phyloP scores from a whole-genome alignment of 1,284 basidiomycete species.

The Ganoderma meredithae region DNA sequence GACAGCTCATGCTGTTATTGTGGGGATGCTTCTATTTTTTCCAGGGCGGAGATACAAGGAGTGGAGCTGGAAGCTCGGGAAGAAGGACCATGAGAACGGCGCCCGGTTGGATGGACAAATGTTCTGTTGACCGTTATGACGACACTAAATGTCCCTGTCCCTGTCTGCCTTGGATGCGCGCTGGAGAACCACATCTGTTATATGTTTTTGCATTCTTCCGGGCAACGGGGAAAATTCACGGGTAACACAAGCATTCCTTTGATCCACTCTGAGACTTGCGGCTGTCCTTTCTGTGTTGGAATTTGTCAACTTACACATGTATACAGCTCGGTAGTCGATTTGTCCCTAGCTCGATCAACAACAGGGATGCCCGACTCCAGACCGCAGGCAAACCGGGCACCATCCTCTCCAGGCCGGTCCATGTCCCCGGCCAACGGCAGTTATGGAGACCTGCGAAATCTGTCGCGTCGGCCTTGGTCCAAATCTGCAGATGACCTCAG shows the following conservation, averaged over 20 bases:
- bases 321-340: constrained; percentile 71
- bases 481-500: constrained; percentile 80
- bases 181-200: background rate
- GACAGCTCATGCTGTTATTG: background rate
- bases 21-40: background rate
- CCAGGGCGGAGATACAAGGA: background rate
- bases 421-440: constrained; percentile 40
- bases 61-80: background rate
- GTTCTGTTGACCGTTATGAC: background rate
- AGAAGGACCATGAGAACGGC: background rate
- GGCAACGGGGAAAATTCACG: too few relatives aligned
- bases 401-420: constrained; percentile 49
- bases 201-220: too few relatives aligned
- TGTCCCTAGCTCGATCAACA: constrained; percentile 57
- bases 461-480: constrained; percentile 78
- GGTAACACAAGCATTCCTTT: too few relatives aligned
- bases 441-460: constrained; percentile 70
- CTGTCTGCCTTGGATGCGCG: background rate
- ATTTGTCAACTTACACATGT: background rate
- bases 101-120: background rate
- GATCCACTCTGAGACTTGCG: too few relatives aligned
- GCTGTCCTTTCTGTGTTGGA: too few relatives aligned
- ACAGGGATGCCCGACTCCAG: constrained; percentile 54
- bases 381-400: constrained; percentile 38
- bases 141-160: background rate